Percentiles rank a stretch among this genome's conserved stretches.
Conservation (phyloP, 371 early-diverging fungal genomes). For the Funneliformis caledonium region DNA sequence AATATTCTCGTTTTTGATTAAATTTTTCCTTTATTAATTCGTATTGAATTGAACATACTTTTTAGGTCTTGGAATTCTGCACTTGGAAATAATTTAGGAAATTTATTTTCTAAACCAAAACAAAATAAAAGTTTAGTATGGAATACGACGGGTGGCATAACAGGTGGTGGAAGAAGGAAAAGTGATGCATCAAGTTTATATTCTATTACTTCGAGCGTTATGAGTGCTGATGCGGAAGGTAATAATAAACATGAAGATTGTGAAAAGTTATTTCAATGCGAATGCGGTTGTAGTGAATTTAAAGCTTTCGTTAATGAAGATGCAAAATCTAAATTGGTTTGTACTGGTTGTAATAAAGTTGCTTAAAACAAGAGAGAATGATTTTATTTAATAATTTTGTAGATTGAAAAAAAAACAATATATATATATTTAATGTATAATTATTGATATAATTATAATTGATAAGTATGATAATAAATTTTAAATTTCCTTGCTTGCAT, state of each 20-base stretch:
- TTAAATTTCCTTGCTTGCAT: not conserved
- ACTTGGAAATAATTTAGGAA: slow-evolving; percentile 6
- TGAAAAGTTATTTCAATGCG: slow-evolving; percentile 18
- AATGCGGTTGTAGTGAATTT: slow-evolving; percentile 28
- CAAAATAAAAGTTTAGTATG: not conserved
- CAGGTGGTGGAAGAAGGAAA: slow-evolving; percentile 21
- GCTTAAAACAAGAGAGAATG: not conserved
- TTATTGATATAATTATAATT: too few relatives aligned
- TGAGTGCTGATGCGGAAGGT: not conserved
- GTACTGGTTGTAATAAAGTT: slow-evolving; percentile 30
- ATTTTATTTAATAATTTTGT: not conserved
- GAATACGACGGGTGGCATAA: too few relatives aligned
- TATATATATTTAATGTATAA: not conserved
- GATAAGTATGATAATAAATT: not conserved
- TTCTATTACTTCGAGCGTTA: slow-evolving; percentile 13
- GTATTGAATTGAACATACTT: not conserved
- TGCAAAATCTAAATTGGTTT: slow-evolving; percentile 22
- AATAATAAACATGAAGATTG: not conserved
- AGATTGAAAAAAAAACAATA: not conserved
- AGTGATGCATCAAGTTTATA: slow-evolving; percentile 39
- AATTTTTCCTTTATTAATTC: not conserved
- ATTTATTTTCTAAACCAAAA: slow-evolving; percentile 8
- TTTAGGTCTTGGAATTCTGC: slow-evolving; percentile 34
- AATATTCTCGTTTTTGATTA: not conserved
- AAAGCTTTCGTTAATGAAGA: slow-evolving; percentile 9